Evolutionary conservation across 1,284 basidiomycete genomes (phyloP), one percentile per base, ranked within the genome.

Genomic region (Malassezia furfur): DNA sequence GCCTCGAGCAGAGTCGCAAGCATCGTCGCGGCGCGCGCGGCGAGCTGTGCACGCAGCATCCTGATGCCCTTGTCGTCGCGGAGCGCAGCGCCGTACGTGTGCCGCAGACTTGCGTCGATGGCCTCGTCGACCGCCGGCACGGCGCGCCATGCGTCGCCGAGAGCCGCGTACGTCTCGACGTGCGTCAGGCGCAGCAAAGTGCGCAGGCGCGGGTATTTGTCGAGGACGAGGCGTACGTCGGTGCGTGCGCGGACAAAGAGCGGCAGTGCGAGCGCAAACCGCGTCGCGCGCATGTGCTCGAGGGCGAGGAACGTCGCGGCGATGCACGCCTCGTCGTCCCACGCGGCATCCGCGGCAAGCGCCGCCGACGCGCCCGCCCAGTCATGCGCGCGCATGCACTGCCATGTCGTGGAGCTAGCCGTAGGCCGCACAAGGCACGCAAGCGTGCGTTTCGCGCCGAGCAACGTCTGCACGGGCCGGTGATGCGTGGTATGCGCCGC

Each of bases 201-300:
- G 32, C 40, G 35, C 19, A 62, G 25, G 1, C 47, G 34, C 1
- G 59, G 52, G 37, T 60, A 65, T 14, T 63, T 47, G 6, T 48
- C 52, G 4, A 68, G 50, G 7, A 70, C 17, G 14, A 63, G 28
- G 10, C 64, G 56, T 15, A 62, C 59, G 37, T 67, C 65, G 1
- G 65, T 31, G 1, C 56, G 40, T 19, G 59, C 57, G 12, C 58
- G 49, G 1, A 43, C 38, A 21, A 67, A 49, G 12, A 50, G 44
- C 0, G 56, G 49, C 11, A 19, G 31, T 10, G 63, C 67, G n/a
- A 52, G 28, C 2, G 36, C 11, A 38, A 69, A 69, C 31, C 60
- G 51, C 14, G 54, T 54, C 3, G 62, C 48, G 17, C 50, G 43
- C n/a, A 69, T 22, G 3, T 62, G 52, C 36, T 61, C 54, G 10